Base-by-base conservation (phyloP, 108 stramenopile genomes). In the Asterionellopsis glacialis region DNA sequence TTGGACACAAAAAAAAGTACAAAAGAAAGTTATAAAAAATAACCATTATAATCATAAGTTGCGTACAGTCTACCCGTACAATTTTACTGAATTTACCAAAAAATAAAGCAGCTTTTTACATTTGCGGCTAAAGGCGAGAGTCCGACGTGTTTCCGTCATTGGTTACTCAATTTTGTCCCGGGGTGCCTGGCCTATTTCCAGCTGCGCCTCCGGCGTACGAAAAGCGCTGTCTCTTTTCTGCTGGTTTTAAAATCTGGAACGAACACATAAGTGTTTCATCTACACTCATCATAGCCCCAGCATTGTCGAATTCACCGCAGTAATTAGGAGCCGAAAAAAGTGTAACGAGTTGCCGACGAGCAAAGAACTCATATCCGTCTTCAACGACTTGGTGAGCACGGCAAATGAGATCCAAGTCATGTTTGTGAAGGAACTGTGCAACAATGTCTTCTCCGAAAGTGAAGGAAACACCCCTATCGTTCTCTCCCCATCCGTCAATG, bases 331-430 rank as follows among this genome's bases (percentile, higher is more conserved):
- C 98, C 39, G 93, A 95, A 69, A 98, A 98, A 57, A 99, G 76
- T 1, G 99, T 99, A 9, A 99, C 99, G 45, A 99, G 83, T 68
- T 98, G 96, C 68, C 99, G 78, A 64, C 93, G 82, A 5, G 99
- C 99, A 63, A 99, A 99, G 81, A 99, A 99, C 82, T 99, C 99
- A 68, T 99, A 99, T 51, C 99, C 99, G 70, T 99, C 99, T 74
- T 99, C 99, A 19, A 98, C 99, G 49, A 99, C 99, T 82, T 99
- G 99, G 74, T 99, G 99, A 11, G 99, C 99, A 61, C 99, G 82
- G 84, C 98, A 98, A 73, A 99, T 96, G 51, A 99, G 84, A 61
- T 99, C 99, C 53, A 99, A 76, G 79, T 98, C 98, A 69, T 98
- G 98, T 73, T 93, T 82, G 64, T 95, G 82, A 52, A 98, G 74